Evolutionary conservation across 2,329 filamentous ascomycete genomes (phyloP), one percentile per base, ranked within the genome.

Genomic region (Diaporthe eres): DNA sequence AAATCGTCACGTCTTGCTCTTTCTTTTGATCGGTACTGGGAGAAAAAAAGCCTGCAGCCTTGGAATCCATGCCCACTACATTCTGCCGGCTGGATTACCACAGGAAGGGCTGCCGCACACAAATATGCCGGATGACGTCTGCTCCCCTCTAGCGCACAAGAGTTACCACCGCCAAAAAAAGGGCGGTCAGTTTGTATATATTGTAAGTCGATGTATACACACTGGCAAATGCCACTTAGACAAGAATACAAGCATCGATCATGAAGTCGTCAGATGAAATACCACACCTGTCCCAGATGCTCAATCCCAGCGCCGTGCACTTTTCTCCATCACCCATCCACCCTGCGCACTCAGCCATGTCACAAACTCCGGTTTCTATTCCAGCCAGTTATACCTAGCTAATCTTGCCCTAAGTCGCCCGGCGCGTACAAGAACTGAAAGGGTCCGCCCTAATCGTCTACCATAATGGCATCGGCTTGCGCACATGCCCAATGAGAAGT

Each of bases 121-220:
- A 31, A 65, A 65, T 5, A 34, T 19, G 4, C 19, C 8, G 9
- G 5, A 4, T 5, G 7, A 6, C 34, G n/a, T 25, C 34, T 25
- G 57, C 34, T 17, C 34, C 31, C 19, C 39, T 28, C 15, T 44
- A 15, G 3, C 25, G 37, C 37, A 47, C n/a, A 28, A 31, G 25
- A 47, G n/a, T 47, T 31, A 22, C 6, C 10, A 42, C 60, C 25
- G 25, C 60, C 25, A 47, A 47, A 34, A 34, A 4, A 44, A 31
- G 8, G 39, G 60, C 60, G 31, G 39, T 19, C 12, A 3, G 5
- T 25, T 51, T 55, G n/a, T 70, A 55, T 12, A 28, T 70, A 42
- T 42, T 70, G n/a, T 55, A 15, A 15, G 65, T 70, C 10, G 15
- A 53, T 65, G 42, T 70, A 55, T 70, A 70, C 65, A 70, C 49